Conservation (phyloP, 108 stramenopile genomes). For the Nitzschia palea region DNA sequence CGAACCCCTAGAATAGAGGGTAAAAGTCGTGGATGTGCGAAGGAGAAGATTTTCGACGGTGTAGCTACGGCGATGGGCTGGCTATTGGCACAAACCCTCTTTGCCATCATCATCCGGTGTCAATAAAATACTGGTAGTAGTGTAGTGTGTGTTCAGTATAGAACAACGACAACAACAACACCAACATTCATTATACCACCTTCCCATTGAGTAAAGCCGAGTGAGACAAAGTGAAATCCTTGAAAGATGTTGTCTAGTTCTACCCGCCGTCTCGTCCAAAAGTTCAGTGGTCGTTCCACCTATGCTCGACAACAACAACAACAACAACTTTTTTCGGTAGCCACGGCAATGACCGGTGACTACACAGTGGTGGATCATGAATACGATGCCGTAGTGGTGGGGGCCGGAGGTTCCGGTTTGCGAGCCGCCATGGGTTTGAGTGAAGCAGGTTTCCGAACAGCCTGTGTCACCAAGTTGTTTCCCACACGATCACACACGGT, state of each 20-base stretch:
- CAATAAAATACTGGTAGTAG: too few relatives aligned
- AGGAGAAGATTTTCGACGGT: too few relatives aligned
- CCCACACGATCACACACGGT: conserved; percentile 99
- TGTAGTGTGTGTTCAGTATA: too few relatives aligned
- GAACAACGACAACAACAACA: too few relatives aligned
- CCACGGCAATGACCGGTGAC: conserved; percentile 57
- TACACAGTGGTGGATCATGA: conserved; percentile 95
- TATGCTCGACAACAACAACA: background rate
- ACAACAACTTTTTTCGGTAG: conserved; percentile 17
- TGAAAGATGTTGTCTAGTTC: background rate
- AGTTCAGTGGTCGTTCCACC: background rate
- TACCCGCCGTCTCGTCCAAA: background rate
- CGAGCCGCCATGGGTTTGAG: conserved; percentile 98
- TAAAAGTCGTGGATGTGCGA: too few relatives aligned
- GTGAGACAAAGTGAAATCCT: too few relatives aligned
- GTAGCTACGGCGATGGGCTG: too few relatives aligned
- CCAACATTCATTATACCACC: too few relatives aligned
- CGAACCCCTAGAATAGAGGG: too few relatives aligned
- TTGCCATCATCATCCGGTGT: too few relatives aligned
- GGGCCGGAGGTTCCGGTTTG: conserved; percentile 97
- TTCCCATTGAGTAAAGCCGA: too few relatives aligned
- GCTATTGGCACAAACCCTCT: too few relatives aligned
- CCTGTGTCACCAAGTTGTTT: conserved; percentile 99
- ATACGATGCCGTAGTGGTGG: conserved; percentile 99
- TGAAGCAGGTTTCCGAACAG: conserved; percentile 99